Evolutionary conservation across 129 eudicot genomes (phyloP).

Genomic region (Gnaphalium uliginosum): DNA sequence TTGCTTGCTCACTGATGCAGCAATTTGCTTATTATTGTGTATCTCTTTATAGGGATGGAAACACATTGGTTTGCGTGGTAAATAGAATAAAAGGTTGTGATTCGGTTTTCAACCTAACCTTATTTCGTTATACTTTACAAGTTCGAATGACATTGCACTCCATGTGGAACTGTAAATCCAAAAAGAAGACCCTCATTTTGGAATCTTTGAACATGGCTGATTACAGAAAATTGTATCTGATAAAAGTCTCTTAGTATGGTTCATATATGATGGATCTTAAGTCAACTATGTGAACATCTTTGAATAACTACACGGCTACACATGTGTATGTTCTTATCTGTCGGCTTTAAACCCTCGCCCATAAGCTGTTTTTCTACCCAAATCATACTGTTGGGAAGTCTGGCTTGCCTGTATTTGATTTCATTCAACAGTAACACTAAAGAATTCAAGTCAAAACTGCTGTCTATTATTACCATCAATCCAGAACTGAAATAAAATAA

Average conservation of each 20-base stretch:
- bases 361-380: too few relatives aligned
- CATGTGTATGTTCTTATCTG: too few relatives aligned
- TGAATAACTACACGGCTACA: too few relatives aligned
- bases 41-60: not conserved
- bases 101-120: not conserved
- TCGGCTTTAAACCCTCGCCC: too few relatives aligned
- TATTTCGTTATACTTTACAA: not conserved
- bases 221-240: too few relatives aligned
- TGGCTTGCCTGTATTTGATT: not conserved
- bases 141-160: not conserved
- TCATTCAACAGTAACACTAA: not conserved
- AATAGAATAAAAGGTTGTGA: not conserved
- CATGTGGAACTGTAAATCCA: too few relatives aligned
- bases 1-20: not conserved
- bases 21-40: not conserved
- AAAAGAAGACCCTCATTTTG: too few relatives aligned
- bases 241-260: too few relatives aligned
- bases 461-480: conserved; percentile 31
- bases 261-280: too few relatives aligned
- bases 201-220: too few relatives aligned
- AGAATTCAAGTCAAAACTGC: conserved; percentile 24
- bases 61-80: not conserved
- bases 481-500: conserved; percentile 13
- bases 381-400: too few relatives aligned
- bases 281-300: too few relatives aligned